Percentiles rank a stretch among this genome's conserved stretches.
Conservation (phyloP, 768 basidiomycete genomes). For the Psilocybe azurescens region DNA sequence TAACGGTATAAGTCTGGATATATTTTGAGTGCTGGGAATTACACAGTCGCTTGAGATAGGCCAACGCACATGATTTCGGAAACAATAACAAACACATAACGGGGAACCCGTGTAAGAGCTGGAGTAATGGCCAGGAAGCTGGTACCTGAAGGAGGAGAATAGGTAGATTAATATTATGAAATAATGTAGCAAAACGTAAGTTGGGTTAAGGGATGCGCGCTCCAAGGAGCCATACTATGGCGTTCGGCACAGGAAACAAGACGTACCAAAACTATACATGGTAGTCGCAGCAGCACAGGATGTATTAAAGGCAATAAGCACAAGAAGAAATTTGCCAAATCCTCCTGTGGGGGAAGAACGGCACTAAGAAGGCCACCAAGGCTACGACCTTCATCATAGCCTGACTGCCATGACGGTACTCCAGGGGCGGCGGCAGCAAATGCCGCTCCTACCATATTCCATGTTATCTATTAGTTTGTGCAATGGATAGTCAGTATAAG, state of each 20-base stretch:
- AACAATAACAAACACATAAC: slow-evolving; percentile 70
- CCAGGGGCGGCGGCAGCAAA: slow-evolving; percentile 60
- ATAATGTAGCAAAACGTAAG: no score
- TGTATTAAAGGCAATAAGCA: slow-evolving; percentile 76
- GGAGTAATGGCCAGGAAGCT: slow-evolving; percentile 71
- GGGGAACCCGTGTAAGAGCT: slow-evolving; percentile 58
- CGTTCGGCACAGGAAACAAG: neutral
- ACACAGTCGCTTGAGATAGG: neutral
- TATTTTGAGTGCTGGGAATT: neutral
- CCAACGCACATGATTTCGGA: slow-evolving; percentile 66
- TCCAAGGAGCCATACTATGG: no score
- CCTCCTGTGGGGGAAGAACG: slow-evolving; percentile 62
- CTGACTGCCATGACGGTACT: slow-evolving; percentile 60
- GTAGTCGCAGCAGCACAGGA: slow-evolving; percentile 77
- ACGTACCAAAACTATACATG: slow-evolving; percentile 72
- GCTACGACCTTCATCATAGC: slow-evolving; percentile 54
- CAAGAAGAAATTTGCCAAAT: slow-evolving; percentile 75
- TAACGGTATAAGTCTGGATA: slow-evolving; percentile 61
- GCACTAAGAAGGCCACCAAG: slow-evolving; percentile 69
- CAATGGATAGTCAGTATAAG: slow-evolving; percentile 13
- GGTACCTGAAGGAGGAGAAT: slow-evolving; percentile 38
- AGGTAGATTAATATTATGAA: no score
- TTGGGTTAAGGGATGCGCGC: no score
- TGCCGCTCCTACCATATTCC: slow-evolving; percentile 68
- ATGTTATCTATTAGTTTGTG: slow-evolving; percentile 39